phyloP scores from a whole-genome alignment of 495 filamentous ascomycete genomes.

The Lasiosphaeriaceae sp. region DNA sequence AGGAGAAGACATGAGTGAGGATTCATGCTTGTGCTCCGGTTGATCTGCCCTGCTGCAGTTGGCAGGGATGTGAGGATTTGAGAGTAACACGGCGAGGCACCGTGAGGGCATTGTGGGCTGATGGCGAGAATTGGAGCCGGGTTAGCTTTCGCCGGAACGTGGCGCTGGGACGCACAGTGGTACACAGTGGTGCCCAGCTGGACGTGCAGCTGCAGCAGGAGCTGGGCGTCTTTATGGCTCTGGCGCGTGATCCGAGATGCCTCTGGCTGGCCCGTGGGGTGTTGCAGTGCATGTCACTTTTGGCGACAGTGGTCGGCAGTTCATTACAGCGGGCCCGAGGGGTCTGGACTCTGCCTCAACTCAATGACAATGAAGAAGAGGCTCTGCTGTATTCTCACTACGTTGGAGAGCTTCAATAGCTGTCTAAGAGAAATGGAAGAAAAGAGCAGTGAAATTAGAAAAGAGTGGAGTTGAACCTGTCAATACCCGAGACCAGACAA shows the following conservation, averaged over 20 bases:
- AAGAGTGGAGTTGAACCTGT: too few species aligned
- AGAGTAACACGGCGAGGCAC: too few species aligned
- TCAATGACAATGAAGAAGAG: too few species aligned
- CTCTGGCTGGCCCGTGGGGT: neutral
- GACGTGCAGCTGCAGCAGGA: neutral
- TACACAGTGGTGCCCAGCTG: neutral
- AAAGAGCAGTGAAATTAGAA: too few species aligned
- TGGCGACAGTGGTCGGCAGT: neutral
- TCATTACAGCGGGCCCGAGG: too few species aligned
- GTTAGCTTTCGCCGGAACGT: constrained; percentile 1
- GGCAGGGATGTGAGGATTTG: constrained; percentile 8
- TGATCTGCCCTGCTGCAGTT: constrained; percentile 1
- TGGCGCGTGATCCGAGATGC: neutral
- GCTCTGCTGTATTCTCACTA: too few species aligned
- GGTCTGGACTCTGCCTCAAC: too few species aligned
- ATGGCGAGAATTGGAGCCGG: neutral
- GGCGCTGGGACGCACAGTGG: neutral
- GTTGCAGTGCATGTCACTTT: neutral
- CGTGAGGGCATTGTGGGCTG: constrained; percentile 17
- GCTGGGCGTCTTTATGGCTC: neutral
- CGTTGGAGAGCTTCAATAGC: too few species aligned
- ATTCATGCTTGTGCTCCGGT: neutral
- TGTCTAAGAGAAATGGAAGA: too few species aligned
- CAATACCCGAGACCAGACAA: too few species aligned
- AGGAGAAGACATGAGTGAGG: neutral